These are phyloP conservation scores for Fraxinus quadrangulata DNA, from an alignment of 257 asterid species.

Conservation along the genomic window DNA sequence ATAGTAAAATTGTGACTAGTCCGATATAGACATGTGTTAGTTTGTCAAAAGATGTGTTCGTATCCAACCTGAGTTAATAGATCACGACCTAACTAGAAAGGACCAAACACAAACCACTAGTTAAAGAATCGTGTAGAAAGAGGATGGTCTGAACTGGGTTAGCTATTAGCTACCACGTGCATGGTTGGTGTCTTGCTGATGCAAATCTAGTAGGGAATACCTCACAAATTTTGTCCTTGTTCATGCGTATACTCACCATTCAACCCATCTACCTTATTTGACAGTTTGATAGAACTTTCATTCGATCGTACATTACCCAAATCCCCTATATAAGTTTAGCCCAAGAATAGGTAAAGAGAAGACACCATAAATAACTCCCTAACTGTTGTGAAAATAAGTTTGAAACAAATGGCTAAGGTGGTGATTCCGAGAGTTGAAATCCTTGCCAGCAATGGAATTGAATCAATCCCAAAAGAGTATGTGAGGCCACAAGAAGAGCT, in stretches of 20 bases:
- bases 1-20: not conserved
- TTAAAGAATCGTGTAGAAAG: not conserved
- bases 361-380: not conserved
- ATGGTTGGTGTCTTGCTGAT: not conserved
- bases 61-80: no score
- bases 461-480: slow-evolving; percentile 74
- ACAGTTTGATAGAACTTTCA: not conserved
- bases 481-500: slow-evolving; percentile 71
- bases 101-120: not conserved
- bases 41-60: no score
- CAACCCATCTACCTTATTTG: not conserved
- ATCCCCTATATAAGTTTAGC: not conserved
- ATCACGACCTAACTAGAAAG: not conserved
- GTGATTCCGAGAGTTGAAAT: slow-evolving; percentile 54
- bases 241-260: not conserved
- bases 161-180: not conserved
- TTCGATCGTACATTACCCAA: no score
- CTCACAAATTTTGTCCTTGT: not conserved
- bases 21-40: no score
- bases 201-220: not conserved
- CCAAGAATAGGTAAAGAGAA: not conserved
- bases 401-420: slow-evolving; percentile 21
- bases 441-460: slow-evolving; percentile 57
- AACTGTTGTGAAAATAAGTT: not conserved
- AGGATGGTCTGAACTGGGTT: not conserved